Conservation (phyloP, 1,139 yeast species). For the Geotrichum phurueaensis region DNA sequence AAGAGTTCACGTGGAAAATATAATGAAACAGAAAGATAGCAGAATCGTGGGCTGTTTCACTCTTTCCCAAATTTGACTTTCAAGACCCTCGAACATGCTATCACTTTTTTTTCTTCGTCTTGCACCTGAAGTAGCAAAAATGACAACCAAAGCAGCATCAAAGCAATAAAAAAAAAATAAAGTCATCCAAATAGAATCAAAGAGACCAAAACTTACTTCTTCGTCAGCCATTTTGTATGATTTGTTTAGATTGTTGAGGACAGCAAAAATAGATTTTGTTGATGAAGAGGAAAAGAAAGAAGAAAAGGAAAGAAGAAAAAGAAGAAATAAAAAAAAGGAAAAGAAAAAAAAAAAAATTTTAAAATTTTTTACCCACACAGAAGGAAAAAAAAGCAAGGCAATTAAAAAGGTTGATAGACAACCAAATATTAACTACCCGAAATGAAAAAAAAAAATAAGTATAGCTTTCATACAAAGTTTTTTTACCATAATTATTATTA, state of each 20-base stretch:
- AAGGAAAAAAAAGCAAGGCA: constrained; percentile 6
- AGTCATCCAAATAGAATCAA: neutral
- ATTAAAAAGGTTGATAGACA: constrained; percentile 1
- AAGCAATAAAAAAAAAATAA: too few species aligned
- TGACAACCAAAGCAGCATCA: neutral
- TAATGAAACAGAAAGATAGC: neutral
- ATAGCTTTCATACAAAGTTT: too few species aligned
- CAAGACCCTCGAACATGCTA: neutral
- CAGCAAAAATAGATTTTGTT: constrained; percentile 8
- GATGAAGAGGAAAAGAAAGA: neutral
- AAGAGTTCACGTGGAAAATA: neutral
- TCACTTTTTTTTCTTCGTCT: neutral
- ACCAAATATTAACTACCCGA: constrained; percentile 2
- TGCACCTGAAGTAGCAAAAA: neutral
- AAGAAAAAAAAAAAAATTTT: constrained; percentile 3
- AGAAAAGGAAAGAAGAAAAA: constrained; percentile 3
- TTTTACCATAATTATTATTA: neutral
- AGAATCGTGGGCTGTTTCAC: neutral
- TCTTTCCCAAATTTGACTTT: neutral
- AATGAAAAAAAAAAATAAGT: neutral
- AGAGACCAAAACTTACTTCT: constrained; percentile 2
- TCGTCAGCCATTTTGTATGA: constrained; percentile 4
- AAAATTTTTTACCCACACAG: constrained; percentile 7
- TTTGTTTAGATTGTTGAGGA: neutral
- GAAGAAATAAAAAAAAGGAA: constrained; percentile 14